Evolutionary conservation across 345 rosid species (phyloP), one percentile per base, ranked within the genome.

Genomic region (Brassica nigra): DNA sequence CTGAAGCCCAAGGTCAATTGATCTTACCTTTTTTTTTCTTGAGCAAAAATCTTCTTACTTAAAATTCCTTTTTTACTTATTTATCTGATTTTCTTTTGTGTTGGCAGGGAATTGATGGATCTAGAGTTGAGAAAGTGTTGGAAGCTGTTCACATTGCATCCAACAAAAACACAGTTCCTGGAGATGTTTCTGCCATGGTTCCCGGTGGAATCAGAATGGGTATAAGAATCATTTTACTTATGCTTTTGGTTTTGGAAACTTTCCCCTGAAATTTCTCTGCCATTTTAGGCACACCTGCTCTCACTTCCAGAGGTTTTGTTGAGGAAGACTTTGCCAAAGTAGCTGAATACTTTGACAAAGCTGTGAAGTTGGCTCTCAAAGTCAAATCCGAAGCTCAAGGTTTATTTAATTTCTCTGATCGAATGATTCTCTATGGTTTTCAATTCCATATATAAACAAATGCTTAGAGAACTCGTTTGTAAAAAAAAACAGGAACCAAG

Each of bases 161-260:
- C 42, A 95, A 95, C 92, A 95, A 95, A 81, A 95, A 95, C 87
- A 95, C 99, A 30, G 98, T 95, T 76, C 99, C 99, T 15, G 99
- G 99, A 76, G 99, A 95, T 81, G 57, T 49, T 49, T 49, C 57
- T 49, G 57, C 57, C 8, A 49, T 49, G 57, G 57, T 49, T 49
- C 99, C 99, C 15, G 99, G 99, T 71, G 99, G 99, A 88, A 95
- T 95, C 82, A 88, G 99, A 81, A 95, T 95, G 99, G 99, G 99
- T 95, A 86, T 42, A 47, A 79, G 68, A 76, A 39, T 68, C 78
- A 55, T 61, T n/a, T 18, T 49, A 8, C 2, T 34, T 8, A 8
- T 6, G 61, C 65, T n/a, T 37, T 39, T 16, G 4, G 20, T 18
- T 42, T n/a, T 30, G 4, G 23, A 68, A 18, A 2, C 62, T 31